Base-by-base conservation (phyloP, 1,284 basidiomycete genomes). In the Lentinus polychrous region DNA sequence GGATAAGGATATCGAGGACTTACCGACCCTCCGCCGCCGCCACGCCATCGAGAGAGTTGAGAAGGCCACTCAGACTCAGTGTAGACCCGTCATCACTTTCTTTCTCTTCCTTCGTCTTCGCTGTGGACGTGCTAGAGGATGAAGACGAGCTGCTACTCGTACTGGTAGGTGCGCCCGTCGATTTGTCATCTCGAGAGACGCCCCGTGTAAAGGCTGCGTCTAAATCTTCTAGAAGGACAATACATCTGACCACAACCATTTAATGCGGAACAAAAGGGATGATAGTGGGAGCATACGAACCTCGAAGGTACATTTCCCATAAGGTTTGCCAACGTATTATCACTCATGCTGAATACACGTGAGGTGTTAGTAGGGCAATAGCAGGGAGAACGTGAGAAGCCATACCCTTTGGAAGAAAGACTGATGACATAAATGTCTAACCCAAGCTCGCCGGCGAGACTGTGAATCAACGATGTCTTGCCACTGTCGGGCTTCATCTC, bases 381-480 rank as follows among this genome's bases (percentile, higher is more conserved):
- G 32, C 35, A 15, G 11, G 15, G 37, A 45, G 11, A 24, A 40
- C 45, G 15, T 38, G 37, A 41, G 38, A 45, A 43, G 36, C 33
- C 76, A 55, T 68, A 86, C 86, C 86, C 87, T 64, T 90, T 91
- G 35, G 85, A 81, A 40, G 87, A 90, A 45, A 94, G 70, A 47
- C 85, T 89, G 53, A 93, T 80, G 45, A 91, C 86, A 61, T 92
- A 93, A 55, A 94, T 91, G 65, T 92, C 89, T 23, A 92, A 73
- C n/a, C 83, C 81, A 35, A 93, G 74, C 61, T 91, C 88, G 45
- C 88, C 87, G 42, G 91, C 91, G 51, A 93, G 67, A 4, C 90
- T 91, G 62, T 91, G 88, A 59, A 92, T 88, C 45, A 88, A 70
- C 15, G 84, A 88, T 31, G 86, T 88, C 68, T 91, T 91, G 52